A percentile compares a stretch with the other conserved stretches of the same genome.
These are phyloP conservation scores for Retiboletus flavoniger DNA, from an alignment of 1,284 basidiomycete species.

Conservation along the genomic window DNA sequence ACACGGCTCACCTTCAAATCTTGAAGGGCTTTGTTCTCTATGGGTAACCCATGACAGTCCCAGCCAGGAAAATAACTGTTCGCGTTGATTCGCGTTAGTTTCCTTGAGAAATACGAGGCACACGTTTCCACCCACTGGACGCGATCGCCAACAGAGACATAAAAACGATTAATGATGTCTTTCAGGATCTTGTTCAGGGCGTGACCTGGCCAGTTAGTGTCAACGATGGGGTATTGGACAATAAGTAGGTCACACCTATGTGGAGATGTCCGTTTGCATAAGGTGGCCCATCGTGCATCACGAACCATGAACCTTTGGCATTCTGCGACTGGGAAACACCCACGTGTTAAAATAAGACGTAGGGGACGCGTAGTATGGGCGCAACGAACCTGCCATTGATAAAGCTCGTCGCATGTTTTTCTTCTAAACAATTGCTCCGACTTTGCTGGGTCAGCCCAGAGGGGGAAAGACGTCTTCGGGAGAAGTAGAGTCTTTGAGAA, in stretches of 20 bases:
- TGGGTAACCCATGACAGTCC: constrained; percentile 98
- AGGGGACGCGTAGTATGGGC: neutral
- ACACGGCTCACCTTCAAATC: constrained; percentile 58
- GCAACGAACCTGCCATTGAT: constrained; percentile 79
- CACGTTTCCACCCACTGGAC: constrained; percentile 66
- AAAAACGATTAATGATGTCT: constrained; percentile 92
- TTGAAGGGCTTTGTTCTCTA: constrained; percentile 89
- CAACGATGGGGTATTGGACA: neutral
- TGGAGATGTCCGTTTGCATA: constrained; percentile 97
- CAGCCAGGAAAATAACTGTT: constrained; percentile 90
- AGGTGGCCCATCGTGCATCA: constrained; percentile 95
- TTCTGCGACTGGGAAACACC: constrained; percentile 54
- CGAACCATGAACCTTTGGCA: constrained; percentile 66
- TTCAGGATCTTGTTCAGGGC: constrained; percentile 97
- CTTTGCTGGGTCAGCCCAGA: constrained; percentile 70
- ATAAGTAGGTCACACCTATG: constrained; percentile 63
- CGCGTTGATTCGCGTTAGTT: constrained; percentile 9
- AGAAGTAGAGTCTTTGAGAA: constrained; percentile 77
- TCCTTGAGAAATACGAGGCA: neutral
- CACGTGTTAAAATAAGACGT: constrained; percentile 5
- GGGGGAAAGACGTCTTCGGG: constrained; percentile 81
- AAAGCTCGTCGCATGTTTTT: constrained; percentile 76
- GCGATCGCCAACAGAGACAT: constrained; percentile 74
- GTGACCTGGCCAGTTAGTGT: constrained; percentile 62
- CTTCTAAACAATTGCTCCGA: constrained; percentile 61